Percentiles rank a stretch among this genome's conserved stretches.
Conservation (phyloP, 2,329 filamentous ascomycete species). For the Aspergillus fijiensis region DNA sequence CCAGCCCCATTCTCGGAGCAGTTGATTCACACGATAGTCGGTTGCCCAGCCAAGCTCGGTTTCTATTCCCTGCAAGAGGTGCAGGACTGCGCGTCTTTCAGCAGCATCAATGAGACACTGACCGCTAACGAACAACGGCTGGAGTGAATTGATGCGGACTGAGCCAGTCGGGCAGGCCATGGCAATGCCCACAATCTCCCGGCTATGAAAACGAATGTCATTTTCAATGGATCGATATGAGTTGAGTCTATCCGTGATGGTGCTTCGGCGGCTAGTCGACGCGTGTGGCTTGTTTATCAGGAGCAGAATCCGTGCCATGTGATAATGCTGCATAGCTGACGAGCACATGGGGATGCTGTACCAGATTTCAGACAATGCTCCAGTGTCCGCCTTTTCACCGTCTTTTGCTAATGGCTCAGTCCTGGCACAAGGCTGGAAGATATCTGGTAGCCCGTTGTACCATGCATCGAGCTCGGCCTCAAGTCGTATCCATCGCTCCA, state of each 20-base stretch:
- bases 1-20: slow-evolving; percentile 46
- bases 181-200: slow-evolving; percentile 62
- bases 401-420: slow-evolving; percentile 39
- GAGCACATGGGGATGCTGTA: slow-evolving; percentile 66
- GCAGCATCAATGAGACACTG: slow-evolving; percentile 57
- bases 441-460: slow-evolving; percentile 59
- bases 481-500: slow-evolving; percentile 53
- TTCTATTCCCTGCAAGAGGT: slow-evolving; percentile 59
- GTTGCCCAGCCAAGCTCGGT: slow-evolving; percentile 65
- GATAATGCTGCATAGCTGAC: slow-evolving; percentile 56
- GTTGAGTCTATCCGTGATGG: slow-evolving; percentile 54
- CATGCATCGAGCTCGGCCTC: slow-evolving; percentile 59
- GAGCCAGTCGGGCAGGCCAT: slow-evolving; percentile 58
- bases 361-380: slow-evolving; percentile 59
- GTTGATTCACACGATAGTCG: slow-evolving; percentile 58
- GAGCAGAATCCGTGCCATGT: slow-evolving; percentile 45
- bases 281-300: slow-evolving; percentile 46
- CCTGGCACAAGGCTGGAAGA: slow-evolving; percentile 58
- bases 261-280: slow-evolving; percentile 50
- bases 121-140: slow-evolving; percentile 63
- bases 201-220: slow-evolving; percentile 58
- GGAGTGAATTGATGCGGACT: slow-evolving; percentile 60
- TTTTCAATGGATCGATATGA: slow-evolving; percentile 59
- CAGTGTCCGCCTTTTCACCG: slow-evolving; percentile 34
- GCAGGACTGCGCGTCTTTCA: slow-evolving; percentile 57